Base-by-base conservation (phyloP, 2,329 filamentous ascomycete species). In the Colletotrichum zoysiae region DNA sequence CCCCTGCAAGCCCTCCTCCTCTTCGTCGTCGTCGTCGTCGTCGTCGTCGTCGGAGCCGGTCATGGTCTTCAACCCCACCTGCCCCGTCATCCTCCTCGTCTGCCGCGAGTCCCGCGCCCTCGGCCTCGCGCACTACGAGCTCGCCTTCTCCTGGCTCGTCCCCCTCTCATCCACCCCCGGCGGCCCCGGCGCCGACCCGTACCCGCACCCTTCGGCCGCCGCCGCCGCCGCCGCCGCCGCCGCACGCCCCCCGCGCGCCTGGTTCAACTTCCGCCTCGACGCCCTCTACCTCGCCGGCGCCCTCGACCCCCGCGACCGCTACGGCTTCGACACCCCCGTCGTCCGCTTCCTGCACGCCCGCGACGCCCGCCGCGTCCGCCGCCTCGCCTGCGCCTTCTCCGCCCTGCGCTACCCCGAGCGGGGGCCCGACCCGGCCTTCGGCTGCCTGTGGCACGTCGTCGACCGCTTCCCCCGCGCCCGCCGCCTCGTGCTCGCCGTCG, bases 191-290 rank as follows among this genome's bases (percentile, higher is more conserved):
- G 40, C 85, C 84, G 26, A 80, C 79, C 65, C 79, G 16, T 6
- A 16, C 20, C 20, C 82, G 26, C 78, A 84, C 40, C 78, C 77
- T 48, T 78, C 42, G 78, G 70, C 79, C 78, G 18, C 44, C 44
- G 44, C 8, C 44, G 44, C 11, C 50, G 73, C 78, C 65, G 80
- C 78, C 76, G 44, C 8, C 44, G 44, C 11, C 50, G 73, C 78
- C 65, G 80, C 78, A 76, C 80, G 78, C 23, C 79, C 80, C 12
- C 78, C 84, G 2, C 78, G 78, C 38, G 81, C 83, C 18, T 87
- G 82, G 80, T 87, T 87, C 83, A 84, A 85, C 78, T 87, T 84
- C 76, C 76, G 69, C 33, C 78, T 78, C 38, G 86, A 87, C 78
- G 79, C 82, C n/a, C 78, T 87, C 35, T 83, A 85, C 71, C 80